A percentile compares a stretch with the other conserved stretches of the same genome.
Conservation (phyloP, 306 rosid species). For the Chamaecrista fasciculata region DNA sequence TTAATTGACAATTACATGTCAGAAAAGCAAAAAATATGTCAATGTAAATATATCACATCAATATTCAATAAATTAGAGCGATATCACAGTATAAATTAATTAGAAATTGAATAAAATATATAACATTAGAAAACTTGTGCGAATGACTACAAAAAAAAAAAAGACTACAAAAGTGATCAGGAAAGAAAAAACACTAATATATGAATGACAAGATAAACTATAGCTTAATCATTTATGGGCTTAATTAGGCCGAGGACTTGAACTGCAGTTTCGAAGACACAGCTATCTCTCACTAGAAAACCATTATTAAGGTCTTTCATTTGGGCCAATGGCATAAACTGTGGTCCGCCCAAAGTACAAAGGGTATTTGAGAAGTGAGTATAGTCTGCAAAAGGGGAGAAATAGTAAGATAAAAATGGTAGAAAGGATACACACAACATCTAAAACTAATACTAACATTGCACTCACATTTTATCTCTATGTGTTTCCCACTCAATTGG, state of each 20-base stretch:
- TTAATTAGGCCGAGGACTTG: constrained; percentile 34
- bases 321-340: constrained; percentile 28
- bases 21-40: no score
- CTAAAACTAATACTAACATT: not conserved
- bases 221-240: not conserved
- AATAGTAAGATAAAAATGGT: no score
- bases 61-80: no score
- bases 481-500: constrained; percentile 28
- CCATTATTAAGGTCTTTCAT: constrained; percentile 28
- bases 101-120: no score
- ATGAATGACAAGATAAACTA: no score
- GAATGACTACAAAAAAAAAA: no score
- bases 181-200: no score
- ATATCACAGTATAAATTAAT: no score
- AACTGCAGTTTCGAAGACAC: constrained; percentile 33
- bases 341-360: not conserved
- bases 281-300: constrained; percentile 17
- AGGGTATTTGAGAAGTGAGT: not conserved
- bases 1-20: no score
- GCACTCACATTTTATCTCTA: constrained; percentile 21
- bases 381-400: not conserved
- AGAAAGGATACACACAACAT: not conserved
- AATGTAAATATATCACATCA: no score
- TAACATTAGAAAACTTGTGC: no score
- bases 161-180: no score